Evolutionary conservation across 108 stramenopile species (phyloP).

Genomic region (Epipyxis sp.): DNA sequence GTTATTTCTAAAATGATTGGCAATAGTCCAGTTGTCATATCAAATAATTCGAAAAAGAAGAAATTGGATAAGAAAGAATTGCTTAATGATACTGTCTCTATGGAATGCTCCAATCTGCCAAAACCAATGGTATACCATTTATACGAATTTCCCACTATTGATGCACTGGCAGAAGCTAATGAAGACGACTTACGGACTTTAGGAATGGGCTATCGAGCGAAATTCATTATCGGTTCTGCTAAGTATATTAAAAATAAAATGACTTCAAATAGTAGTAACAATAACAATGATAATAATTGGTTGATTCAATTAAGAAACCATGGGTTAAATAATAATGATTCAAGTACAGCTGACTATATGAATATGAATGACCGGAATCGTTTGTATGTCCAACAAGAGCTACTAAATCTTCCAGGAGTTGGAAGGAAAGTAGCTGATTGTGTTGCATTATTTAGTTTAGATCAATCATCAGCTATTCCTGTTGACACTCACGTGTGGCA

Average conservation of each 20-base stretch:
- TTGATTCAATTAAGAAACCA: constrained; percentile 32
- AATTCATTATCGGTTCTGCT: constrained; percentile 74
- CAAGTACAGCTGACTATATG: constrained; percentile 36
- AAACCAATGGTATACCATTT: constrained; percentile 18
- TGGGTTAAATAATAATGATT: too few species aligned
- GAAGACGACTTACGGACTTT: constrained; percentile 69
- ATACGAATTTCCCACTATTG: constrained; percentile 78
- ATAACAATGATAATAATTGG: constrained; percentile 61
- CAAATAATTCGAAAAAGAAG: background rate
- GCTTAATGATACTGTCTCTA: background rate
- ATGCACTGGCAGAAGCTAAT: constrained; percentile 36
- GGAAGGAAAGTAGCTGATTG: constrained; percentile 98
- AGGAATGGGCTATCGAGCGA: constrained; percentile 91
- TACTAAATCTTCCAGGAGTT: constrained; percentile 75
- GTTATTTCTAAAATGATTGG: background rate
- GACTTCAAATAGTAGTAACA: too few species aligned
- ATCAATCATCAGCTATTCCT: constrained; percentile 78
- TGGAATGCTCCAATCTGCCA: too few species aligned
- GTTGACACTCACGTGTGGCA: constrained; percentile 96
- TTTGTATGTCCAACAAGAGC: constrained; percentile 60
- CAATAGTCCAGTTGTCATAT: background rate
- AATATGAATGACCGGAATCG: constrained; percentile 21
- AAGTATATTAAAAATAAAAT: constrained; percentile 30
- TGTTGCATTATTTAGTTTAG: constrained; percentile 90
- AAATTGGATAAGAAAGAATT: background rate